These are phyloP conservation scores for Camellia granthamiana DNA, from an alignment of 148 eudicot species.

Conservation along the genomic window DNA sequence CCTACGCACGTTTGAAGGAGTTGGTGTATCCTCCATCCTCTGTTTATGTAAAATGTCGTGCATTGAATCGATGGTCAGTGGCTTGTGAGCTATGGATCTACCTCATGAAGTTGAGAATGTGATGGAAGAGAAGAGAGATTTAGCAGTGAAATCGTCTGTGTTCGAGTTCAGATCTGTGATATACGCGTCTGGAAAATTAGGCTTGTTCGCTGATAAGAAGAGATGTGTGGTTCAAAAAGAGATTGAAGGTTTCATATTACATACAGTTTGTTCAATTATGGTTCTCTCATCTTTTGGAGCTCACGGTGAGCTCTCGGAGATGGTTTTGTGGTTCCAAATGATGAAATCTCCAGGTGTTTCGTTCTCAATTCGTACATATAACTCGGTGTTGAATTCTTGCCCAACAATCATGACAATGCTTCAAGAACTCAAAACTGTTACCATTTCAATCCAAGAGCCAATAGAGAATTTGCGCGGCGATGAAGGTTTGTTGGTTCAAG, in stretches of 20 bases:
- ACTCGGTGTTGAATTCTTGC: slow-evolving; percentile 70
- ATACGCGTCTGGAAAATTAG: slow-evolving; percentile 65
- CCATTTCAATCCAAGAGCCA: slow-evolving; percentile 50
- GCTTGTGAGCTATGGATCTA: slow-evolving; percentile 55
- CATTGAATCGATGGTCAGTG: slow-evolving; percentile 51
- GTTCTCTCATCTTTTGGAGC: slow-evolving; percentile 70
- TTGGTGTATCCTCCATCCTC: slow-evolving; percentile 44
- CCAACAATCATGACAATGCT: slow-evolving; percentile 43
- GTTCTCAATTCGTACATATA: slow-evolving; percentile 66
- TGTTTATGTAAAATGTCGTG: slow-evolving; percentile 26
- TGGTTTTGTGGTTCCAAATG: slow-evolving; percentile 59
- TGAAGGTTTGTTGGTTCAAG: slow-evolving; percentile 54
- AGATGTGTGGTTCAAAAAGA: slow-evolving; percentile 53
- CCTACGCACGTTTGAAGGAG: slow-evolving; percentile 31
- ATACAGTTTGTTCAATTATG: slow-evolving; percentile 75
- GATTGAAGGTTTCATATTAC: slow-evolving; percentile 44
- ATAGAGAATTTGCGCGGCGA: slow-evolving; percentile 28
- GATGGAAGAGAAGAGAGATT: slow-evolving; percentile 44
- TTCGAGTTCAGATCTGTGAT: slow-evolving; percentile 63
- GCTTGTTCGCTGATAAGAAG: slow-evolving; percentile 63
- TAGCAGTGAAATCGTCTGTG: slow-evolving; percentile 49
- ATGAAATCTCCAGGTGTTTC: slow-evolving; percentile 36
- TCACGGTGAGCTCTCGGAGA: slow-evolving; percentile 44
- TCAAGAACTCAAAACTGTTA: slow-evolving; percentile 42
- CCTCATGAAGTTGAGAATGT: slow-evolving; percentile 61